Percentiles rank a stretch among this genome's conserved stretches.
Conservation (phyloP, 148 eudicot genomes). For the Polygonum maritimum region DNA sequence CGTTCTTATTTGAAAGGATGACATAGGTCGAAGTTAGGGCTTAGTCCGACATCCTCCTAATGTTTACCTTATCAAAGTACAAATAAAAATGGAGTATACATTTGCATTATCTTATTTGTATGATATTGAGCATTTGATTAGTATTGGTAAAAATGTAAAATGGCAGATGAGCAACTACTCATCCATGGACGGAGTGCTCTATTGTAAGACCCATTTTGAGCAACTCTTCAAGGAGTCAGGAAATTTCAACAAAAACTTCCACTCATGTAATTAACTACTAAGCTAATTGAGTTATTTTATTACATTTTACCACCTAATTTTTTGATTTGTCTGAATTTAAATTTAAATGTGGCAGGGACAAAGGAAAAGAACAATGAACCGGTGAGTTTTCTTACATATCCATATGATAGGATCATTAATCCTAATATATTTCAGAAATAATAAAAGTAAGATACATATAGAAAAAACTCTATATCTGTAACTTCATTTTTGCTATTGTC, state of each 20-base stretch:
- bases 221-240: slow-evolving; percentile 92
- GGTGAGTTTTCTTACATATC: slow-evolving; percentile 1
- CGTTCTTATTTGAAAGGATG: too few species aligned
- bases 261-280: slow-evolving; percentile 23
- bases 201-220: slow-evolving; percentile 86
- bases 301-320: not conserved
- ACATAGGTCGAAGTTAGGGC: too few species aligned
- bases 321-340: not conserved
- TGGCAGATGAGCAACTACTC: slow-evolving; percentile 92
- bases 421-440: not conserved
- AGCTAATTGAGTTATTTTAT: not conserved
- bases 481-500: not conserved
- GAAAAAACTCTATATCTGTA: not conserved
- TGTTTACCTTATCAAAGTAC: too few species aligned
- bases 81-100: too few species aligned
- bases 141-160: not conserved
- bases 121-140: too few species aligned
- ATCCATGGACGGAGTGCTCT: slow-evolving; percentile 93
- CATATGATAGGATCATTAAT: not conserved
- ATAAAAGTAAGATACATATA: not conserved
- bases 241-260: slow-evolving; percentile 84
- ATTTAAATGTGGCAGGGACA: not conserved
- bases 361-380: not conserved
- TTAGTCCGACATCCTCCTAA: too few species aligned
- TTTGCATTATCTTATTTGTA: too few species aligned